Percentiles rank a stretch among this genome's conserved stretches.
Evolutionary conservation across 1,284 basidiomycete genomes (phyloP).

Genomic region (Microstroma glucosiphilum): DNA sequence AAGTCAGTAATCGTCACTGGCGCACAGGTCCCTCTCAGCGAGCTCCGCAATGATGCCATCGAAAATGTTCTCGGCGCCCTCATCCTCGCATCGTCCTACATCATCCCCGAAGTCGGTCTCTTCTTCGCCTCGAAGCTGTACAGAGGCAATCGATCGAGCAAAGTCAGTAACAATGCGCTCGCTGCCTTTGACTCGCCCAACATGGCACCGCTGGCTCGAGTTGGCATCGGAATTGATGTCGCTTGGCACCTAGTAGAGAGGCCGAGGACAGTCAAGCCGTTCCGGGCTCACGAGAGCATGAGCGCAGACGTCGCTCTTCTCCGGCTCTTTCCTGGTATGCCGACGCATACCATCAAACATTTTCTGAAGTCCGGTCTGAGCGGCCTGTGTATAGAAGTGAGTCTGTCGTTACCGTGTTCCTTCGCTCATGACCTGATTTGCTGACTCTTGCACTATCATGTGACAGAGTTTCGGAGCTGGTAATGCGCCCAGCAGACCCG

Average conservation of each 20-base stretch:
- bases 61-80: conserved; percentile 65
- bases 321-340: conserved; percentile 78
- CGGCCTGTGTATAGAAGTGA: conserved; percentile 51
- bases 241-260: conserved; percentile 55
- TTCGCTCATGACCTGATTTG: too few relatives aligned
- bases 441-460: conserved; percentile 62
- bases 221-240: conserved; percentile 72
- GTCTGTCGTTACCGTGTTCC: too few relatives aligned
- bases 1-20: conserved; percentile 82
- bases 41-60: conserved; percentile 71
- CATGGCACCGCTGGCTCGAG: conserved; percentile 71
- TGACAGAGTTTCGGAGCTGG: conserved; percentile 68
- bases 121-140: conserved; percentile 84
- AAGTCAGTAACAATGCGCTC: conserved; percentile 75
- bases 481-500: conserved; percentile 52
- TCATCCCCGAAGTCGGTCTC: conserved; percentile 71
- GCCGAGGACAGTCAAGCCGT: conserved; percentile 67
- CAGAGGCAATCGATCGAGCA: conserved; percentile 71
- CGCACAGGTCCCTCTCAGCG: conserved; percentile 82
- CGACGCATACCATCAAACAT: conserved; percentile 39
- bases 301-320: conserved; percentile 35
- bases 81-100: conserved; percentile 78
- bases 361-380: conserved; percentile 34
- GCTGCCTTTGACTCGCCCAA: conserved; percentile 82
- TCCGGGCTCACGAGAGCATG: conserved; percentile 66